Conservation (phyloP, 176 grass and related monocot genomes). For the Hsuehochloa calcarea region DNA sequence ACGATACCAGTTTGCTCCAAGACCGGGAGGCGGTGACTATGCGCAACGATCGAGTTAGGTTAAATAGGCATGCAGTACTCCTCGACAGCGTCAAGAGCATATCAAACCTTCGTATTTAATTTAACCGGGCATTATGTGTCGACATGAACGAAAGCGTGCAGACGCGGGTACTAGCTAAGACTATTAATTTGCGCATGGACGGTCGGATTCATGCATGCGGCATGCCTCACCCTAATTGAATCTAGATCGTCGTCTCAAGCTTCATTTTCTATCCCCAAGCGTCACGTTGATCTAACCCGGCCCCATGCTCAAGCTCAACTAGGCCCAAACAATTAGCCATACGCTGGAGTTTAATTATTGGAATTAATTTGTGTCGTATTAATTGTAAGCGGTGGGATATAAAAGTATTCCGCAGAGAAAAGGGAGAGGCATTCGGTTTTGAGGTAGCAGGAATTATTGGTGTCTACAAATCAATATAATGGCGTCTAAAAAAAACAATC, state of each 20-base stretch:
- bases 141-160: not conserved
- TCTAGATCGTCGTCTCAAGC: not conserved
- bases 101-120: not conserved
- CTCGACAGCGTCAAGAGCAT: not conserved
- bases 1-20: not conserved
- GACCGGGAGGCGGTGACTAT: too few relatives aligned
- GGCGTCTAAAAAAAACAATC: too few relatives aligned
- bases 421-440: not conserved
- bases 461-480: too few relatives aligned
- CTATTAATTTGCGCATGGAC: not conserved
- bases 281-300: not conserved
- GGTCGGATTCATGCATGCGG: not conserved
- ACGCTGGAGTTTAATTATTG: not conserved
- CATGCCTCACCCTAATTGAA: not conserved
- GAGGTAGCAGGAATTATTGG: not conserved
- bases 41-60: not conserved
- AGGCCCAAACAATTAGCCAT: not conserved
- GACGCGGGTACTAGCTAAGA: not conserved
- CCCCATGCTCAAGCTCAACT: not conserved
- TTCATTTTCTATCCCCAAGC: not conserved
- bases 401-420: not conserved
- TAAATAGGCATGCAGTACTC: not conserved
- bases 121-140: not conserved
- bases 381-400: not conserved
- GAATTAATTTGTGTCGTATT: not conserved